Conservation (phyloP, 306 rosid species). For the Vachellia pachyceras region DNA sequence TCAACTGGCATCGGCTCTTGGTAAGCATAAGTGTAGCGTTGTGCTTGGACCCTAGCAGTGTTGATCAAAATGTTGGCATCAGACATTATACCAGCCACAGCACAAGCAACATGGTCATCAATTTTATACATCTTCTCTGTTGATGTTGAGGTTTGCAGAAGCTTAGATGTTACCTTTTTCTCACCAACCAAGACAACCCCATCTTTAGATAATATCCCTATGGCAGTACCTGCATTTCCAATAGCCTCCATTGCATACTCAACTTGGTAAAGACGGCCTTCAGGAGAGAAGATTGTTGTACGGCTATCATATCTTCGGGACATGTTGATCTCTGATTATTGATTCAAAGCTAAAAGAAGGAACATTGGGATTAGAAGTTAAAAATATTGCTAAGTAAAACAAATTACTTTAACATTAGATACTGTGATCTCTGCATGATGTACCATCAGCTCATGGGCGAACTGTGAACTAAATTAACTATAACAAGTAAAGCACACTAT, state of each 20-base stretch:
- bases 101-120: conserved; percentile 62
- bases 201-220: conserved; percentile 58
- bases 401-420: not conserved
- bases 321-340: conserved; percentile 40
- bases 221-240: conserved; percentile 61
- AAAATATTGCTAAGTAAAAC: conserved; percentile 2
- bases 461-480: not conserved
- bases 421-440: not conserved
- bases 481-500: not conserved
- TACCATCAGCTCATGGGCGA: not conserved
- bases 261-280: conserved; percentile 63
- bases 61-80: conserved; percentile 62
- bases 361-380: conserved; percentile 12
- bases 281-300: conserved; percentile 62
- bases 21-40: conserved; percentile 51
- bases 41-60: conserved; percentile 60
- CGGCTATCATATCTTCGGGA: conserved; percentile 66
- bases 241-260: conserved; percentile 66
- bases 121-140: conserved; percentile 64
- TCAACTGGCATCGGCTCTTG: conserved; percentile 68
- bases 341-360: conserved; percentile 27
- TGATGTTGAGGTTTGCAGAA: conserved; percentile 59
- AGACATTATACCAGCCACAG: conserved; percentile 63
- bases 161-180: conserved; percentile 59
- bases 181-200: conserved; percentile 61